Conservation (phyloP, 192 early-diverging fungal species). For the Coemansia sp. region DNA sequence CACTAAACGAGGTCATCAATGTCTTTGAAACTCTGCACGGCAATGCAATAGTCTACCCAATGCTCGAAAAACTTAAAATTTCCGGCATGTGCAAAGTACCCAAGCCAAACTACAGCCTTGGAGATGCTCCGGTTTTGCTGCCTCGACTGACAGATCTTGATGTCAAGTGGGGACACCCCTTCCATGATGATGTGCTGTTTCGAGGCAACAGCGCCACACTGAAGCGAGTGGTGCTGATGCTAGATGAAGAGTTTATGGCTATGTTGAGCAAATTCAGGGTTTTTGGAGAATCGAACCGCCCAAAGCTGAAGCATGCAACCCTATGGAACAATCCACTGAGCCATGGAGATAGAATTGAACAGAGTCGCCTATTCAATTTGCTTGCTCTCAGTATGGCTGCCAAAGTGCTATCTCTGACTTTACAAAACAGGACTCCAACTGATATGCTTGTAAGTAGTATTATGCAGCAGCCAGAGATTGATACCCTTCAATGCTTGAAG, state of each 20-base stretch:
- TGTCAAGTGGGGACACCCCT: not conserved
- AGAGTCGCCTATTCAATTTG: not conserved
- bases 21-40: not conserved
- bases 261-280: not conserved
- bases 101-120: not conserved
- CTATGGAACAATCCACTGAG: not conserved
- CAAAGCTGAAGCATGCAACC: not conserved
- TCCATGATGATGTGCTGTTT: slow-evolving; percentile 7
- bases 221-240: not conserved
- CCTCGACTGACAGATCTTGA: not conserved
- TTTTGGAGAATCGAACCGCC: not conserved
- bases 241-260: not conserved
- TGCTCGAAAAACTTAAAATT: not conserved
- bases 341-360: not conserved
- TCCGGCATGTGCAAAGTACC: not conserved
- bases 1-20: not conserved
- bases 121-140: not conserved
- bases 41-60: not conserved
- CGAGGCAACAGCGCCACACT: not conserved
- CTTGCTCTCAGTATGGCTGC: not conserved
- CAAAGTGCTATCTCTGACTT: not conserved
- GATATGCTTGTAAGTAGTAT: not conserved
- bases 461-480: not conserved
- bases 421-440: not conserved
- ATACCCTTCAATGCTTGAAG: not conserved